Evolutionary conservation across 495 filamentous ascomycete species (phyloP), one percentile per base, ranked within the genome.

Genomic region (Filosporella fistucella): DNA sequence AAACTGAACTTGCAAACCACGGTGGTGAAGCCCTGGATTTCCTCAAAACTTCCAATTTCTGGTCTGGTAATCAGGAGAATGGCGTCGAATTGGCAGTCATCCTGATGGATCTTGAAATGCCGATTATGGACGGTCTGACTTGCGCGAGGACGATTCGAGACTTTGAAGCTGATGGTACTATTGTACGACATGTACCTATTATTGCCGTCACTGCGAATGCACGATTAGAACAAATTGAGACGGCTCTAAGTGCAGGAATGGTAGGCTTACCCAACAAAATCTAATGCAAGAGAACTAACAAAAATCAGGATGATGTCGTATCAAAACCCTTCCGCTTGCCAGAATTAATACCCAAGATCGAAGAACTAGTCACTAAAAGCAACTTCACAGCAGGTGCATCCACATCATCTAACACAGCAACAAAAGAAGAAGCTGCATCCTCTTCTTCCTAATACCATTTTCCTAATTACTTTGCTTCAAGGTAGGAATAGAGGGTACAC

Each of bases 101-200:
- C 16, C 66, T 90, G 3, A 89, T 89, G 84, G 88, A 91, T 56
- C 81, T 88, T 41, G 86, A 90, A 57, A 91, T 91, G 88, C 88
- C 88, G 0, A 66, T 90, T 12, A 89, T 89, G 80, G 82, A 91
- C 59, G 88, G 88, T 9, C 74, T 84, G 20, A 78, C 78, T 16
- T 85, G 85, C 47, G 82, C 85, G 14, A 64, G 68, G 26, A 69
- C 71, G 36, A 88, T 94, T 44, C 75, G 88, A 3, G 70, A 77
- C 54, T 65, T 84, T 42, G 82, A 88, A 51, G 47, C 51, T 22
- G 43, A 62, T 49, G 78, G 74, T 1, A 65, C 65, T 37, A 63
- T 81, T 28, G 60, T 68, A 9, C 60, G 52, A 16, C 76, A 88
- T 60, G 67, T 88, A 2, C 85, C 85, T 3, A 85, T 91, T 41